phyloP scores from a whole-genome alignment of 2,329 filamentous ascomycete species.

The Cordyceps cateniannulata region DNA sequence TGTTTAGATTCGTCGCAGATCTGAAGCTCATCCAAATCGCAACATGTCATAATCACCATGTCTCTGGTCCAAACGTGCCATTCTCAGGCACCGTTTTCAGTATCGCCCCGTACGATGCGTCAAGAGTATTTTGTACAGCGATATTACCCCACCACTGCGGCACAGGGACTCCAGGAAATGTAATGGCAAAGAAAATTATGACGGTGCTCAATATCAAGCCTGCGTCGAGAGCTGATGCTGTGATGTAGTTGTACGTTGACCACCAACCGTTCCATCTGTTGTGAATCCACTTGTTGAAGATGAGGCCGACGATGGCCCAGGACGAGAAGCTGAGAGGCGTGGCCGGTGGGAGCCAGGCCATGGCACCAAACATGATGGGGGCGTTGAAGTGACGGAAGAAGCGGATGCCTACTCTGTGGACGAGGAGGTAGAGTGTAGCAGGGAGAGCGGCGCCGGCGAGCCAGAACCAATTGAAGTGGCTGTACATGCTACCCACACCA shows the following conservation, averaged over 20 bases:
- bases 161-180: slow-evolving; percentile 29
- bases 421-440: slow-evolving; percentile 37
- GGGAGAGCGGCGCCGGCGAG: slow-evolving; percentile 44
- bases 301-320: slow-evolving; percentile 50
- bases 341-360: slow-evolving; percentile 49
- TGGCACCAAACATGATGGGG: slow-evolving; percentile 52
- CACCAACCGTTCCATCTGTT: slow-evolving; percentile 53
- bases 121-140: slow-evolving; percentile 30
- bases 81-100: slow-evolving; percentile 19
- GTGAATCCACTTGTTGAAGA: slow-evolving; percentile 53
- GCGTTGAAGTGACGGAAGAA: slow-evolving; percentile 45
- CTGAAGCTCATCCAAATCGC: neutral
- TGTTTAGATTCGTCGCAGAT: neutral
- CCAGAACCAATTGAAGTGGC: slow-evolving; percentile 46
- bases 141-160: slow-evolving; percentile 49
- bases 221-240: slow-evolving; percentile 32
- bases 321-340: slow-evolving; percentile 52
- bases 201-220: slow-evolving; percentile 32
- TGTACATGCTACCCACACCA: slow-evolving; percentile 44
- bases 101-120: slow-evolving; percentile 18
- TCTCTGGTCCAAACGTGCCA: slow-evolving; percentile 26
- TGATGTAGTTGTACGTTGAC: slow-evolving; percentile 38
- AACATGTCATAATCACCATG: slow-evolving; percentile 20
- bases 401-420: slow-evolving; percentile 21
- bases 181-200: slow-evolving; percentile 23